phyloP scores from a whole-genome alignment of 2,329 filamentous ascomycete genomes.

The Aureobasidium pullulans region DNA sequence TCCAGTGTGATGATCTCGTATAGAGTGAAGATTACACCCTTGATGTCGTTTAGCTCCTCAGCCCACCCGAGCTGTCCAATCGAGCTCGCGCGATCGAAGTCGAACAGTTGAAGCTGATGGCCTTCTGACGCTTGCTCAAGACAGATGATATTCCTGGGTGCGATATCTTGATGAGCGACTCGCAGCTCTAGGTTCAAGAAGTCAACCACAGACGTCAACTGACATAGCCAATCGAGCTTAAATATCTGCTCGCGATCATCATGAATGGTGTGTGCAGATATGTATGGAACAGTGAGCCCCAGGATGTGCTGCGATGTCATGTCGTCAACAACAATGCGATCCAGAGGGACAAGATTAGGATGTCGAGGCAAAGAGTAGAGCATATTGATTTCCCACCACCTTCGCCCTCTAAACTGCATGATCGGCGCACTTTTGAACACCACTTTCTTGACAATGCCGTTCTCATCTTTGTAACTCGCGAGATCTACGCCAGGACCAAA shows the following conservation, averaged over 20 bases:
- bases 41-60: background rate
- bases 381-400: background rate
- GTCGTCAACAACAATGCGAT: background rate
- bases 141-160: background rate
- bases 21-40: background rate
- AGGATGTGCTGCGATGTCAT: background rate
- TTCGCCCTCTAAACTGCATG: background rate
- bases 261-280: background rate
- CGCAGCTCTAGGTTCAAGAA: background rate
- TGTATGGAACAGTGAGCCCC: background rate
- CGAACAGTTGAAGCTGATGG: background rate
- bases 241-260: background rate
- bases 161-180: background rate
- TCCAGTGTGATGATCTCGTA: constrained; percentile 7
- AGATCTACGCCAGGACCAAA: background rate
- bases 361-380: background rate
- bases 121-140: background rate
- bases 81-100: background rate
- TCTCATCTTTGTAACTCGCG: background rate
- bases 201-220: background rate
- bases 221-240: background rate
- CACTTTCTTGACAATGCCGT: background rate
- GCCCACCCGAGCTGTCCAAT: background rate
- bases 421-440: background rate
- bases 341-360: background rate